Conservation (phyloP, 345 rosid genomes). For the Litchi chinensis region DNA sequence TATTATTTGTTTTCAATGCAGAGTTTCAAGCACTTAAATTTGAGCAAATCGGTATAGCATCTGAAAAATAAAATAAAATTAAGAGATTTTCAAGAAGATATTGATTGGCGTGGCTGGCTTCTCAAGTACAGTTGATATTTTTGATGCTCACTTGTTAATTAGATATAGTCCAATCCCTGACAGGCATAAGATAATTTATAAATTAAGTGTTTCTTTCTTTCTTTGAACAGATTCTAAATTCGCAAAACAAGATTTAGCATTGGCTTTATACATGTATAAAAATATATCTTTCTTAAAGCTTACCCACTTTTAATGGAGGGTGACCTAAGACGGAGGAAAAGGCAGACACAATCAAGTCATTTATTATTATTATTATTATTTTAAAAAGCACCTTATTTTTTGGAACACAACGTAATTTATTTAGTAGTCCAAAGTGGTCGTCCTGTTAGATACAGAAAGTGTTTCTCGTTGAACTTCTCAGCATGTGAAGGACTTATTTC, state of each 20-base stretch:
- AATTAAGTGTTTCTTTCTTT: background rate
- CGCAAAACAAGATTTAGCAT: background rate
- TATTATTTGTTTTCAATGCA: slow-evolving; percentile 1
- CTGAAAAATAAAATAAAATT: slow-evolving; percentile 2
- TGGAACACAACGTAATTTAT: slow-evolving; percentile 16
- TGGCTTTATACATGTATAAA: background rate
- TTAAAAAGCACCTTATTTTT: background rate
- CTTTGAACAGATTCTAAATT: background rate
- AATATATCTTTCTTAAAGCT: slow-evolving; percentile 15
- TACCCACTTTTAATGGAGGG: slow-evolving; percentile 15
- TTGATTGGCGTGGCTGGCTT: slow-evolving; percentile 13
- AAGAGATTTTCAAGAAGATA: slow-evolving; percentile 14
- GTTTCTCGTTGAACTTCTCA: background rate
- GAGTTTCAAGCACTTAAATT: background rate
- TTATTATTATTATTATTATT: too few relatives aligned
- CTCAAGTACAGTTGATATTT: background rate
- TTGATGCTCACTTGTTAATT: background rate
- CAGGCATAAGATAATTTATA: background rate
- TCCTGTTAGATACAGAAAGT: background rate
- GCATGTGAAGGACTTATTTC: background rate
- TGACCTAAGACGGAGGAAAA: slow-evolving; percentile 26
- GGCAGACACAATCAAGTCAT: background rate
- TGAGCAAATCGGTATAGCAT: slow-evolving; percentile 17
- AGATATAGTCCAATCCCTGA: slow-evolving; percentile 1
- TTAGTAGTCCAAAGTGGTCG: slow-evolving; percentile 12